Evolutionary conservation across 305 asterid genomes (phyloP), one percentile per base, ranked within the genome.

Genomic region (Caryopteris hybrid): DNA sequence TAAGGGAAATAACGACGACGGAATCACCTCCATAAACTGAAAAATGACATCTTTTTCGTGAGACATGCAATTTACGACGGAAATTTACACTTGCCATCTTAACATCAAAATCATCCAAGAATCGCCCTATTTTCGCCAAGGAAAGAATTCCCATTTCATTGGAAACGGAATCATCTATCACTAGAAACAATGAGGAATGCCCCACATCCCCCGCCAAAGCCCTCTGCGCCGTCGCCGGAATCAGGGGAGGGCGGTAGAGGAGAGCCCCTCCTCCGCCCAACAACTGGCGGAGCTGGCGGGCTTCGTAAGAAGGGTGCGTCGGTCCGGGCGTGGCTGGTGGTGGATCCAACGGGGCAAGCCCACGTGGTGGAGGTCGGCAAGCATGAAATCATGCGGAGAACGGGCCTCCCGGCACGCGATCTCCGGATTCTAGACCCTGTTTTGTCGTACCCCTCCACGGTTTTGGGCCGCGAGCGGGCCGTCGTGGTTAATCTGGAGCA

Each of bases 321-420:
- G 25, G 79, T 92, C 34, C 82, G 92, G 29, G 60, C 89, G 6
- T 92, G 98, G 98, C 80, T 89, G 17, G 61, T 77, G 18, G 61
- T 92, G 45, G 93, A 85, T 69, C 60, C 89, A 3, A 56, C 79
- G 6, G 97, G 95, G 3, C 81, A 81, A 34, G 78, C 88, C 1
- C 82, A 92, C 67, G 81, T 85, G 38, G 84, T 88, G 57, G 98
- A 88, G 84, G 88, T 74, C 22, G 98, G 91, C 0, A 92, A 92
- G 57, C 90, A 90, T 52, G 86, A 85, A 27, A 90, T 92, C 77
- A 90, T 90, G 95, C 78, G 88, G 54, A 77, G 91, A 31, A 88
- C 97, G 7, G 98, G 96, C 0, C 88, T 92, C 9, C 97, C 98
- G 41, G 97, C 95, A 58, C 95, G 97, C 34, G 98, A 92, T 78